These are phyloP conservation scores for Penicillium aurantiogriseum DNA, from an alignment of 2,329 filamentous ascomycete genomes.

Conservation along the genomic window DNA sequence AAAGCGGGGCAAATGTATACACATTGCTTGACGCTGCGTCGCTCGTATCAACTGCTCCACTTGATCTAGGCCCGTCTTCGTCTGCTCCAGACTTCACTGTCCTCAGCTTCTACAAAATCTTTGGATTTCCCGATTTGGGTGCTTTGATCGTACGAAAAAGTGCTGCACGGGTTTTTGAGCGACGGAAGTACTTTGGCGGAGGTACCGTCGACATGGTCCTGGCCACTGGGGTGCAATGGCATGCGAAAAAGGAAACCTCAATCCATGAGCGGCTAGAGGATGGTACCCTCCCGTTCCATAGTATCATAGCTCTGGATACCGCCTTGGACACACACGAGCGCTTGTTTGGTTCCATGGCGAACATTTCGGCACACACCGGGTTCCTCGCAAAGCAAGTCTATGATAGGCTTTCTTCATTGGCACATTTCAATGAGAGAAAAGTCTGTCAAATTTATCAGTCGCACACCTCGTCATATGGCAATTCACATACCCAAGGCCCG, in stretches of 20 bases:
- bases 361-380: slow-evolving; percentile 68
- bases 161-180: slow-evolving; percentile 61
- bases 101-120: slow-evolving; percentile 95
- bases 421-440: slow-evolving; percentile 65
- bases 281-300: slow-evolving; percentile 87
- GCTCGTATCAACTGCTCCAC: slow-evolving; percentile 69
- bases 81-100: slow-evolving; percentile 78
- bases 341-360: slow-evolving; percentile 69
- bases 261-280: slow-evolving; percentile 86
- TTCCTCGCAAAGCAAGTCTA: slow-evolving; percentile 62
- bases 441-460: slow-evolving; percentile 67
- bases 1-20: slow-evolving; percentile 49
- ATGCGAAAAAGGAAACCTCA: slow-evolving; percentile 68
- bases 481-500: slow-evolving; percentile 61
- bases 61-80: slow-evolving; percentile 65
- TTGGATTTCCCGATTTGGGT: slow-evolving; percentile 90
- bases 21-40: slow-evolving; percentile 83
- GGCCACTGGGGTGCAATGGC: slow-evolving; percentile 75
- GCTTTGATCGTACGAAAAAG: slow-evolving; percentile 77
- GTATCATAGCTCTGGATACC: slow-evolving; percentile 74
- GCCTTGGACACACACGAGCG: slow-evolving; percentile 68
- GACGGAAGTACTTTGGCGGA: slow-evolving; percentile 82
- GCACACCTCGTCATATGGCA: slow-evolving; percentile 42
- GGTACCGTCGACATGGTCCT: slow-evolving; percentile 91
- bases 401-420: slow-evolving; percentile 57